Evolutionary conservation across 2,329 filamentous ascomycete species (phyloP).

Genomic region (Monilinia fructigena): DNA sequence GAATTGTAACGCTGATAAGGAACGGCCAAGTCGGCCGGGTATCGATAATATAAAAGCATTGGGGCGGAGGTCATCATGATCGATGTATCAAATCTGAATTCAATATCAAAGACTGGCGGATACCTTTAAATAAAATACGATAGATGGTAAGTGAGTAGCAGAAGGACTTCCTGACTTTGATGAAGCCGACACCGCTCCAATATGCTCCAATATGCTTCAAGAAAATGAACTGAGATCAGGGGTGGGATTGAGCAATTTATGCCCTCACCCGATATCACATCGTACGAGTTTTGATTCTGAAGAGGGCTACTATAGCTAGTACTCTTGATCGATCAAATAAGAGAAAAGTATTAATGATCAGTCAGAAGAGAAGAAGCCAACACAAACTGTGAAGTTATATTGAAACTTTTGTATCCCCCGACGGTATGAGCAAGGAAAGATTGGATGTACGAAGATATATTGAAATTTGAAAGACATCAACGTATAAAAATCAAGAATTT

Average conservation of each 20-base stretch:
- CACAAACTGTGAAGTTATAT: constrained; percentile 4
- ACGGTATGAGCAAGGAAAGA: constrained; percentile 1
- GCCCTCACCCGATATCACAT: constrained; percentile 20
- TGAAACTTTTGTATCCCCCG: constrained; percentile 19
- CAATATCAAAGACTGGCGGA: not conserved
- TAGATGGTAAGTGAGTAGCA: not conserved
- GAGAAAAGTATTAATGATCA: constrained; percentile 8
- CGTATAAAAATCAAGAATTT: not conserved
- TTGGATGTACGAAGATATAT: not conserved
- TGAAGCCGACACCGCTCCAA: not conserved
- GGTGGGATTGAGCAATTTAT: constrained; percentile 18
- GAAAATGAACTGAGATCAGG: not conserved
- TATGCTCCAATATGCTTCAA: not conserved
- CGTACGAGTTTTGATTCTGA: constrained; percentile 4
- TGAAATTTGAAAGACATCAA: not conserved
- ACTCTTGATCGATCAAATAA: constrained; percentile 8
- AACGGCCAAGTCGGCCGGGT: not conserved
- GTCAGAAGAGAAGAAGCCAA: not conserved
- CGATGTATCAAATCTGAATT: not conserved
- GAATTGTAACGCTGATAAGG: constrained; percentile 18
- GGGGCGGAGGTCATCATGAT: constrained; percentile 18
- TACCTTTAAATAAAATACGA: not conserved
- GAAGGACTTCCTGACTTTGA: constrained; percentile 1
- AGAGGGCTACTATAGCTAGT: not conserved
- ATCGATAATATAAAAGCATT: constrained; percentile 18